Conservation (phyloP, 768 basidiomycete species). For the Suillus luteus region DNA sequence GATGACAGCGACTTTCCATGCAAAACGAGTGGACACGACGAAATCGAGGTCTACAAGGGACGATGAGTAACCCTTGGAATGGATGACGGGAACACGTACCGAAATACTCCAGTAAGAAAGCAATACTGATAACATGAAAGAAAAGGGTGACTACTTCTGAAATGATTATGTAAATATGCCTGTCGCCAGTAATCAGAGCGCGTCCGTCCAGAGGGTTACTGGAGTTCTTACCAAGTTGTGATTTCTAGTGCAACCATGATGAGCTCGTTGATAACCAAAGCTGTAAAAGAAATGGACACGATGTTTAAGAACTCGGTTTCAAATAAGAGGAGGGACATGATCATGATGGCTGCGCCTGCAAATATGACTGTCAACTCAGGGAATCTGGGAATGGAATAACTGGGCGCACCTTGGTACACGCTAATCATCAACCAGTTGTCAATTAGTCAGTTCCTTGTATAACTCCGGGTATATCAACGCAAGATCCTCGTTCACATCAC, state of each 20-base stretch:
- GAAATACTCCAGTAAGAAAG: slow-evolving; percentile 95
- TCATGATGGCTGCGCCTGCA: slow-evolving; percentile 96
- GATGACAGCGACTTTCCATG: slow-evolving; percentile 94
- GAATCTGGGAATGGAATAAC: slow-evolving; percentile 7
- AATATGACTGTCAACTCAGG: neutral
- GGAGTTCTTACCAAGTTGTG: slow-evolving; percentile 78
- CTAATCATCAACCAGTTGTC: slow-evolving; percentile 86
- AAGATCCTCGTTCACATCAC: slow-evolving; percentile 93
- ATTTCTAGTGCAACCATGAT: slow-evolving; percentile 99
- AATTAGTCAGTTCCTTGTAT: slow-evolving; percentile 94
- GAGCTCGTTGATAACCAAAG: slow-evolving; percentile 92
- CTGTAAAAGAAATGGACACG: slow-evolving; percentile 97
- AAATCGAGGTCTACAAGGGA: slow-evolving; percentile 77
- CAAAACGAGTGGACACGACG: slow-evolving; percentile 84
- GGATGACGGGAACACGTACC: slow-evolving; percentile 54
- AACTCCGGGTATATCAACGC: slow-evolving; percentile 95
- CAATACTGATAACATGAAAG: slow-evolving; percentile 88
- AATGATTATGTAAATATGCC: slow-evolving; percentile 95
- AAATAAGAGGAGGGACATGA: slow-evolving; percentile 93
- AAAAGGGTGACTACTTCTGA: slow-evolving; percentile 87
- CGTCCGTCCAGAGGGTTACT: neutral
- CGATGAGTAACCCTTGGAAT: slow-evolving; percentile 9
- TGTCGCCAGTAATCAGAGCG: slow-evolving; percentile 28
- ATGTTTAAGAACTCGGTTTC: slow-evolving; percentile 98
- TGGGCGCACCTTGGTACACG: slow-evolving; percentile 82